Evolutionary conservation across 2,329 filamentous ascomycete genomes (phyloP), one percentile per base, ranked within the genome.

Genomic region (Botrytis porri): DNA sequence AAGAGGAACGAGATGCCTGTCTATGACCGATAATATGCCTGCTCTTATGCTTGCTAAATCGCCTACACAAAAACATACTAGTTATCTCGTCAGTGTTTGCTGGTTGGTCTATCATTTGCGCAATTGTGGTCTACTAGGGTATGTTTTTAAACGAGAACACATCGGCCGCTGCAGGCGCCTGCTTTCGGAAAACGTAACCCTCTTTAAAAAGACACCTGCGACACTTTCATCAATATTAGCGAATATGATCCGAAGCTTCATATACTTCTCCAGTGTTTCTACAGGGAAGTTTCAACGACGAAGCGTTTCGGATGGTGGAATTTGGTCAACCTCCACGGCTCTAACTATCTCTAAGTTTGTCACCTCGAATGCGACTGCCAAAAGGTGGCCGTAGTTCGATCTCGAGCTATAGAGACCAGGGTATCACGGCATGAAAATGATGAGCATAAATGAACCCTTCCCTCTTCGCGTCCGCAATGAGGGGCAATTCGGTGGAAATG

Each of bases 141-240:
- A 18, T 18, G n/a, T 51, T 59, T 35, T 60, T 48, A 37, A 72
- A 69, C 51, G 63, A 72, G 64, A 72, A 69, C 41, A 69, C 39
- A 72, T 72, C 48, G 63, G 14, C 63, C 70, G 70, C 70, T 72
- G 70, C 70, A 72, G 70, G 70, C 64, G 70, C 70, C 63, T 69
- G 70, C 63, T 69, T 72, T 72, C 39, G 70, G 48, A 69, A 25
- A 69, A 60, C 57, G 60, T 65, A 48, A 39, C 54, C n/a, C 32
- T 70, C 54, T 43, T n/a, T 2, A 35, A 45, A 63, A 64, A 64
- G 69, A 66, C 60, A 45, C 60, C 69, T 59, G n/a, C 35, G 20
- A 71, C 60, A 54, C 69, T 61, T 43, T 70, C 37, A 41, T 70
- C 67, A 70, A n/a, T 59, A 63, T 71, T 65, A 71, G 69, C 60